Evolutionary conservation across 352 stramenopile genomes (phyloP), one percentile per base, ranked within the genome.

Genomic region (Pythium aquatile): DNA sequence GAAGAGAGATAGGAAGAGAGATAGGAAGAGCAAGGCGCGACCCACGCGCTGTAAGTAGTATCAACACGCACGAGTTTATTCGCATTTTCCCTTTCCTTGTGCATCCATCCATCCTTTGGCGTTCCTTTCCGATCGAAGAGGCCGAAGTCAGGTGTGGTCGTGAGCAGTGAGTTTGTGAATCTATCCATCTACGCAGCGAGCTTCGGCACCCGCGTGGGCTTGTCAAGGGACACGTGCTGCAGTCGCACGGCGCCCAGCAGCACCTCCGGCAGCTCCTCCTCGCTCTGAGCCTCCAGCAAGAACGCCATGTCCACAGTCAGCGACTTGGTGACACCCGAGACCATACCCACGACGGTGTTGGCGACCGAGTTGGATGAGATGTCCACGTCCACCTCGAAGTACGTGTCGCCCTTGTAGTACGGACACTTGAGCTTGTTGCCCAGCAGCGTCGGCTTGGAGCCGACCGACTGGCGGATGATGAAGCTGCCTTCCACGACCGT

Each of bases 401-500:
- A 99, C 63, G 97, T 94, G 56, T 94, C 85, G 49, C 85, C 89
- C 57, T 80, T 84, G 68, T 86, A 73, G 72, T 97, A 96, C 53
- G 74, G 80, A 55, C 84, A 92, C 74, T 98, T 97, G 20, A 99
- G 87, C 74, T 99, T 99, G 69, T 97, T 99, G 28, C 96, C 97
- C 32, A 99, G 81, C 37, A 99, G 90, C 33, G 95, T 96, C 11
- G 97, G 97, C 63, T 97, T 99, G 24, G 86, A 97, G 10, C 96
- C 96, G 29, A 99, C 94, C 29, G 93, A 88, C 65, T 98, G 93
- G 49, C 96, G 90, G 40, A 99, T 97, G 57, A 99, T 94, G 69
- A 98, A 99, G 76, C 97, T 98, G 11, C 96, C 96, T 68, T 99
- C 94, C 5, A 98, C 89, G 61, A 99, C 81, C 8, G 87, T 96